Base-by-base conservation (phyloP, 2,329 filamentous ascomycete genomes). In the Diaporthe caulivora region DNA sequence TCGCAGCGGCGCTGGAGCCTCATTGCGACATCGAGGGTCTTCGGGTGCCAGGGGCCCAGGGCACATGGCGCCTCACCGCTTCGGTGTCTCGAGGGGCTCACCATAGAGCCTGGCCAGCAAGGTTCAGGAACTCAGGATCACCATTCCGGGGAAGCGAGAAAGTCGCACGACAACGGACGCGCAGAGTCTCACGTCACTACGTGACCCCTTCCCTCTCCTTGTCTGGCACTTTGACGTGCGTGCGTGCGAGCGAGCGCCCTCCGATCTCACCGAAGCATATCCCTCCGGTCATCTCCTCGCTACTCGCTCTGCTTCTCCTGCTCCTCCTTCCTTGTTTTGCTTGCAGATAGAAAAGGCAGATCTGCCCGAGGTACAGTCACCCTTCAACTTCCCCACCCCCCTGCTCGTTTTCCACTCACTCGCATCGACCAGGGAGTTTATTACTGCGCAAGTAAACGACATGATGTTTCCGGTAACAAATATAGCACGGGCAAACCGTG, bases 1-100 rank as follows among this genome's bases (percentile, higher is more conserved):
- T 71, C 55, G 69, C 55, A 71, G 55, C 69, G 60, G 40, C 24
- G 69, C 53, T 34, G 42, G 42, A 62, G 54, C 47, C 70, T 67
- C 37, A 74, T 47, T 70, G 65, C 51, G 60, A 64, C 65, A 42
- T 70, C 34, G 65, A 74, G 60, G 70, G 62, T 64, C 69, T 60
- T 57, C 53, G 51, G 53, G 29, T 49, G 53, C 54, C 42, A 29
- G 44, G 53, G 54, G 29, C 44, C 31, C 26, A 37, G 21, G 49
- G 34, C 58, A 53, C 31, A 55, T 47, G 55, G n/a, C 37, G 21
- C 26, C 57, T 71, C 55, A 71, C 69, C 69, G 69, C 69, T 62
- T 62, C 55, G 44, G 34, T 44, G n/a, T 40, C 4, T 54, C 18
- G 58, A 54, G 55, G 44, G 44, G 42, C 42, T 70, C 44, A 21